Percentiles rank a stretch among this genome's conserved stretches.
Evolutionary conservation across 2,329 filamentous ascomycete species (phyloP).

Genomic region (Pyrenophora seminiperda): DNA sequence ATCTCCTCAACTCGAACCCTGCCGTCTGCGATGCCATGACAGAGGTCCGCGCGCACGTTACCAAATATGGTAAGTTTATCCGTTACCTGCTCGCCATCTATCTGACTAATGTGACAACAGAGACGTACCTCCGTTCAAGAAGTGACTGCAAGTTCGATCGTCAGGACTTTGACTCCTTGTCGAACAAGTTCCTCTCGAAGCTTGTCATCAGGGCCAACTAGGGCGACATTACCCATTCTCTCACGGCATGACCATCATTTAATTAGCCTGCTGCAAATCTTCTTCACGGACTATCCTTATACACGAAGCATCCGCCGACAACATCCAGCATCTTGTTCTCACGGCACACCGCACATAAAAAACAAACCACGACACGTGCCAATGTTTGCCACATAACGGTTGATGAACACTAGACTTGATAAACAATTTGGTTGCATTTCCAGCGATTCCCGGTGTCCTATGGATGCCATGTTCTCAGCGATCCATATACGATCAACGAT

Average conservation of each 20-base stretch:
- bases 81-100: conserved; percentile 6
- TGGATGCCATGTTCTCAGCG: conserved; percentile 42
- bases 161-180: conserved; percentile 90
- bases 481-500: conserved; percentile 19
- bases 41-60: conserved; percentile 89
- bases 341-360: conserved; percentile 37
- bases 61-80: conserved; percentile 80
- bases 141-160: conserved; percentile 83
- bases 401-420: conserved; percentile 42
- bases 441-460: conserved; percentile 47
- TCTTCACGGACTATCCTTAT: conserved; percentile 21
- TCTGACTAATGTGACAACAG: conserved; percentile 61
- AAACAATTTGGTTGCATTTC: conserved; percentile 36
- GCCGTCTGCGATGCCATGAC: conserved; percentile 96
- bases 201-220: conserved; percentile 94
- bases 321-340: conserved; percentile 30
- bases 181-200: conserved; percentile 96
- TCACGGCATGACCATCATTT: conserved; percentile 12
- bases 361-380: conserved; percentile 41
- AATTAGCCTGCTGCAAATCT: conserved; percentile 21
- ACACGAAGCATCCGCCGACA: conserved; percentile 34
- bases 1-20: conserved; percentile 85
- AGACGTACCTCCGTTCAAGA: conserved; percentile 82
- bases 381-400: conserved; percentile 41
- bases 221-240: conserved; percentile 3